Conservation (phyloP, 495 filamentous ascomycete genomes). For the Aspergillus steynii region DNA sequence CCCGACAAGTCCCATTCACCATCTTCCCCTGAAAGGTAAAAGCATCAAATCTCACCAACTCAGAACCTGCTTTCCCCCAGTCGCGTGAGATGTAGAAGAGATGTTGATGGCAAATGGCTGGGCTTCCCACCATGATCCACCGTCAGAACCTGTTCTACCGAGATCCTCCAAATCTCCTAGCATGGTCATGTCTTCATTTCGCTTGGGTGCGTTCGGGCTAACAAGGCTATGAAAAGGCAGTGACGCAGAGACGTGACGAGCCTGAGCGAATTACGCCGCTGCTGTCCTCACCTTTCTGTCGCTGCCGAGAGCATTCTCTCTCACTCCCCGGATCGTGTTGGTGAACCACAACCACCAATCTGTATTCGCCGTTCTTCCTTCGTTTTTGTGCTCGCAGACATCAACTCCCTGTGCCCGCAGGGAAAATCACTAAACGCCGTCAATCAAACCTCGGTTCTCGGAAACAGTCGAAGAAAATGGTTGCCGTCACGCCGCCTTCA, state of each 20-base stretch:
- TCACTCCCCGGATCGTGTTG: constrained; percentile 8
- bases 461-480: constrained; percentile 40
- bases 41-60: neutral
- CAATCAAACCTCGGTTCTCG: constrained; percentile 22
- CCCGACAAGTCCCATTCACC: constrained; percentile 10
- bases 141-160: constrained; percentile 12
- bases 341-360: constrained; percentile 50
- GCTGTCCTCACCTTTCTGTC: constrained; percentile 19
- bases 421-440: constrained; percentile 41
- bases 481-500: constrained; percentile 24
- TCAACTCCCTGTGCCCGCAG: constrained; percentile 43
- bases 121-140: constrained; percentile 5
- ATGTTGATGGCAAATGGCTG: constrained; percentile 16
- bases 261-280: constrained; percentile 26
- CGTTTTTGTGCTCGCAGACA: constrained; percentile 50
- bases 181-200: constrained; percentile 18
- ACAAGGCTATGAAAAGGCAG: constrained; percentile 32
- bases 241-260: constrained; percentile 31
- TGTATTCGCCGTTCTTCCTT: constrained; percentile 67
- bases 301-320: neutral
- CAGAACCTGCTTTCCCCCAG: constrained; percentile 11
- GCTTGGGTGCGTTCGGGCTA: constrained; percentile 28
- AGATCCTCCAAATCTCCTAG: constrained; percentile 12
- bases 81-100: constrained; percentile 13
- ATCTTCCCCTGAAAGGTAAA: constrained; percentile 39